Base-by-base conservation (phyloP, 257 asterid species). In the Misopates orontium region DNA sequence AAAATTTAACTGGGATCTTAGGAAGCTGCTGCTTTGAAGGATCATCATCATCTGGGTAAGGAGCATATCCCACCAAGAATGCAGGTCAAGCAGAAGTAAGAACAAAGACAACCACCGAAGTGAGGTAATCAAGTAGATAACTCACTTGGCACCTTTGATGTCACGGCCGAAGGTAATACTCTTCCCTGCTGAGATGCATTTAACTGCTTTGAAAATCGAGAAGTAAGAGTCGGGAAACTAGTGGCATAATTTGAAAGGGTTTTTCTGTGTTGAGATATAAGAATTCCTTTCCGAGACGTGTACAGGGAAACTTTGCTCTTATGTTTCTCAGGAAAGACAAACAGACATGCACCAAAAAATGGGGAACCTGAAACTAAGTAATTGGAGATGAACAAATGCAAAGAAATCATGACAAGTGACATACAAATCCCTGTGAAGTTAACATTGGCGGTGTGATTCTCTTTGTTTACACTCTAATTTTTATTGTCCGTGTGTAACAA, bases 1-100 rank as follows among this genome's bases (percentile, higher is more conserved):
- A 87, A 72, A 90, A 67, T 66, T 86, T 93, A 60, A 87, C 76
- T 7, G 48, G 71, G 75, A 76, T 62, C 75, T 83, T 84, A 12
- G 73, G 82, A 16, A 60, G 80, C 32, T 71, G 84, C 71, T 81
- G 84, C 72, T 67, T 83, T 57, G 82, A 39, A 47, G 74, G 70
- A 76, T 80, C 67, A 64, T 69, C 89, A 79, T 64, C 41, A 64
- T 28, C 67, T 60, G 20, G n/a, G 65, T 42, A 53, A 16, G 32
- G 62, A 67, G 49, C 19, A 47, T 22, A 65, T 8, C 22, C 44
- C 61, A 41, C 41, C 16, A 40, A 56, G 55, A 36, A 31, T 45
- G 51, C 59, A 59, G 53, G 50, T 20, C 42, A 47, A 67, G 42
- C 16, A 61, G 70, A 66, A 16, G 41, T 52, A 50, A 60, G 74